Evolutionary conservation across 208 protist species (phyloP).

Genomic region (Leishmania lainsoni): DNA sequence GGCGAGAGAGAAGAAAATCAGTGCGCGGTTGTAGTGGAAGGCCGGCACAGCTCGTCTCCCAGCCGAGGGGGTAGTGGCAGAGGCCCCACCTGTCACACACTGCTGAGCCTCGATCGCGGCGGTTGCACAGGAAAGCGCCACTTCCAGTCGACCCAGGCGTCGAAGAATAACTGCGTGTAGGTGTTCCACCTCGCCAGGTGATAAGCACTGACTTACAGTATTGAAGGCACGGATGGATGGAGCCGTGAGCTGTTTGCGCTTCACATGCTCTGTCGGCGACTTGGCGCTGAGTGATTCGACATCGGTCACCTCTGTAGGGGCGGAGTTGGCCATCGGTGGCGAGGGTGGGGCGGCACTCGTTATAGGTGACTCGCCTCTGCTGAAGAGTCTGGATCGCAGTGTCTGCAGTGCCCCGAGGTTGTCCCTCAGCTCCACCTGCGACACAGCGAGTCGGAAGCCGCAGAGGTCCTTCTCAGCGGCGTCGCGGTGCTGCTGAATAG

Average conservation of each 20-base stretch:
- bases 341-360: neutral
- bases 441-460: constrained; percentile 34
- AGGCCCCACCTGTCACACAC: neutral
- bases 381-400: neutral
- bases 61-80: constrained; percentile 12
- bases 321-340: neutral
- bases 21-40: constrained; percentile 55
- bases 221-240: neutral
- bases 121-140: constrained; percentile 25
- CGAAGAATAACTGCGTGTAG: constrained; percentile 26
- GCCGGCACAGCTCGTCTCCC: constrained; percentile 25
- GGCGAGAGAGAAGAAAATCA: constrained; percentile 44
- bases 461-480: constrained; percentile 26
- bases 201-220: neutral
- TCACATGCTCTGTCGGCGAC: neutral
- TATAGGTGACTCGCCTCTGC: neutral
- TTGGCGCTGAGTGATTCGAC: neutral
- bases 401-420: constrained; percentile 29
- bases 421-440: constrained; percentile 27
- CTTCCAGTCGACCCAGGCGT: constrained; percentile 24
- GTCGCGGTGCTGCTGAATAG: constrained; percentile 18
- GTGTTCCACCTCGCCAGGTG: constrained; percentile 15
- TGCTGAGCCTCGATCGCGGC: constrained; percentile 17
- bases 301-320: neutral
- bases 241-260: neutral